These are phyloP conservation scores for Pontederia crassipes DNA, from an alignment of 176 grass and related monocot species.

Conservation along the genomic window DNA sequence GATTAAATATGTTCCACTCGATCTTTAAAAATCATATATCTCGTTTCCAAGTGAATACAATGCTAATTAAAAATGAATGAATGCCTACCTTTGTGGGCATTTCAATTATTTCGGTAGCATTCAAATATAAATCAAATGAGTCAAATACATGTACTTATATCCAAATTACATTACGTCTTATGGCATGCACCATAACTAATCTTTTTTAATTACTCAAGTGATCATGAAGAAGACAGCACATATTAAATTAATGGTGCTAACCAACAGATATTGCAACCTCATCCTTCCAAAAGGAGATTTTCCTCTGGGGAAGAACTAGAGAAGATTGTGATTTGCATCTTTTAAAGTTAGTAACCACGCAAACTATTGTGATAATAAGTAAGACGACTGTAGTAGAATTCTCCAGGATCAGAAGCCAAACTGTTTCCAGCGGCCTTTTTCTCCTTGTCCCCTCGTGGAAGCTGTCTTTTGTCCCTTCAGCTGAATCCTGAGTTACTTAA, in stretches of 20 bases:
- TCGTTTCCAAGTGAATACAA: no score
- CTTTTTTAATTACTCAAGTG: no score
- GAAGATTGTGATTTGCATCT: slow-evolving; percentile 40
- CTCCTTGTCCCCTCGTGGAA: slow-evolving; percentile 7
- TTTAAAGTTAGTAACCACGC: slow-evolving; percentile 22
- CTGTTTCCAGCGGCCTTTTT: slow-evolving; percentile 32
- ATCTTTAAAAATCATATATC: no score
- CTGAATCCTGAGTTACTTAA: slow-evolving; percentile 32
- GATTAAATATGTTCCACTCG: no score
- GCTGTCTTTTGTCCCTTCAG: background rate
- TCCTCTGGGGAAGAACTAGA: slow-evolving; percentile 29
- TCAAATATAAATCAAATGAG: no score
- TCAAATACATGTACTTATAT: no score
- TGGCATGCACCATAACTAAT: no score
- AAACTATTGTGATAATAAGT: slow-evolving; percentile 37
- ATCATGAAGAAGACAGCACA: no score
- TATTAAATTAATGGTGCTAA: slow-evolving; percentile 15
- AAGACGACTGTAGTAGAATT: slow-evolving; percentile 36
- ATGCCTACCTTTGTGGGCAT: no score
- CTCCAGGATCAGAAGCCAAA: slow-evolving; percentile 84
- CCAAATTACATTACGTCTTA: no score
- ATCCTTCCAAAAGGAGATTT: slow-evolving; percentile 59
- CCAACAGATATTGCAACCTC: slow-evolving; percentile 52
- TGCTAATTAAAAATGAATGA: no score
- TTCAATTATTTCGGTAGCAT: no score